Evolutionary conservation across 441 rosid genomes (phyloP), one percentile per base, ranked within the genome.

Genomic region (Eutrema salsugineum): DNA sequence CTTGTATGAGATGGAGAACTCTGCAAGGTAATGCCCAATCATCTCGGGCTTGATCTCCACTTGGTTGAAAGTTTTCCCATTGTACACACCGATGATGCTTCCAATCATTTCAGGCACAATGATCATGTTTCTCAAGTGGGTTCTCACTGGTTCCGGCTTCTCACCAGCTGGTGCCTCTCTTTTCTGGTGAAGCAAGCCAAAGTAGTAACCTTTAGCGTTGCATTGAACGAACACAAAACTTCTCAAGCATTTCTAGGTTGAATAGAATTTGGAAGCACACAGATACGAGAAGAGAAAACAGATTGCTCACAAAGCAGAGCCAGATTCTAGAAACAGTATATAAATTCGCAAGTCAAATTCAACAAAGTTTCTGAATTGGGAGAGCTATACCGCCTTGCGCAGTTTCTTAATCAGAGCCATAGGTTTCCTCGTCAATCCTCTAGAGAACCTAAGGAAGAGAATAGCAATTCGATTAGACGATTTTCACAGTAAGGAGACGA

Each of bases 21-120:
- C 87, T 0, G 86, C 91, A 19, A 83, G 63, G 78, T 81, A 86
- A 62, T 83, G 88, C 19, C 86, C 83, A 55, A 81, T 86, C 84
- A 84, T 86, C 47, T 82, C 84, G 0, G 84, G 90, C 65, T 82
- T 86, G 75, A 86, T 86, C 70, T 86, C 88, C 2, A 84, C 82
- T 59, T 73, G 88, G 71, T 85, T 82, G 27, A 87, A 87, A 27
- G 83, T 86, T 79, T 83, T 81, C 4, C 88, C 88, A 28, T 83
- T 84, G 78, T 83, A 84, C 5, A 83, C 87, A 35, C 91, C 83
- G 8, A 84, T 66, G 63, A 80, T 66, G 65, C 85, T 85, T 51
- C 87, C 86, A 10, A 80, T 85, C 85, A 81, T 83, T 51, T 83
- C 82, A 11, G 84, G 85, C n/a, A 85, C 83, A 32, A 83, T 85